A percentile compares a stretch with the other conserved stretches of the same genome.
phyloP scores from a whole-genome alignment of 2,329 filamentous ascomycete species.

The Pseudohalonectria lignicola region DNA sequence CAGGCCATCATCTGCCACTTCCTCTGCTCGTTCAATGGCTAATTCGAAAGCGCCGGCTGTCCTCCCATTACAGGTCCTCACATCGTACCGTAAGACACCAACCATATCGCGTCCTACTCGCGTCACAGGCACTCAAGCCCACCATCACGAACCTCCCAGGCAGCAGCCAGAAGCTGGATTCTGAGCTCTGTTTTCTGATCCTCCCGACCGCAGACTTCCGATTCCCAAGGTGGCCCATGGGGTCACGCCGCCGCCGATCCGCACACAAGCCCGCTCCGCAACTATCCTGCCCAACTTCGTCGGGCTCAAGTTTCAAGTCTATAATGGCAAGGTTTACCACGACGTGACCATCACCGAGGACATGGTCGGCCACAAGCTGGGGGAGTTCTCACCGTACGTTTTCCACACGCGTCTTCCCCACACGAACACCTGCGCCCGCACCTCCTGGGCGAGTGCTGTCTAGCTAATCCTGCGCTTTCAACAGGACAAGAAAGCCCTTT shows the following conservation, averaged over 20 bases:
- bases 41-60: too few species aligned
- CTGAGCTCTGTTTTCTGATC: too few species aligned
- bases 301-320: conserved; percentile 76
- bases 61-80: conserved; percentile 28
- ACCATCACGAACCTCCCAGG: too few species aligned
- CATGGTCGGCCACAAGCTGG: conserved; percentile 93
- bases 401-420: too few species aligned
- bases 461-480: too few species aligned
- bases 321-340: conserved; percentile 82
- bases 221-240: conserved; percentile 51
- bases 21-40: background rate
- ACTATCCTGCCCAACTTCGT: conserved; percentile 91
- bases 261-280: conserved; percentile 76
- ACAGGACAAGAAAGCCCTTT: conserved; percentile 47
- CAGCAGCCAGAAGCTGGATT: background rate
- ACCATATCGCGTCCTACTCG: background rate
- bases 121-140: background rate
- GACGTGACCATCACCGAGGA: conserved; percentile 82
- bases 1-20: background rate
- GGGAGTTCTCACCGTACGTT: conserved; percentile 80
- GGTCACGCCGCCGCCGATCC: conserved; percentile 60
- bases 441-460: too few species aligned
- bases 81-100: conserved; percentile 37
- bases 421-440: background rate
- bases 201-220: conserved; percentile 42